These are phyloP conservation scores for Mortierella sp. DNA, from an alignment of 371 early-diverging fungal species.

Conservation along the genomic window DNA sequence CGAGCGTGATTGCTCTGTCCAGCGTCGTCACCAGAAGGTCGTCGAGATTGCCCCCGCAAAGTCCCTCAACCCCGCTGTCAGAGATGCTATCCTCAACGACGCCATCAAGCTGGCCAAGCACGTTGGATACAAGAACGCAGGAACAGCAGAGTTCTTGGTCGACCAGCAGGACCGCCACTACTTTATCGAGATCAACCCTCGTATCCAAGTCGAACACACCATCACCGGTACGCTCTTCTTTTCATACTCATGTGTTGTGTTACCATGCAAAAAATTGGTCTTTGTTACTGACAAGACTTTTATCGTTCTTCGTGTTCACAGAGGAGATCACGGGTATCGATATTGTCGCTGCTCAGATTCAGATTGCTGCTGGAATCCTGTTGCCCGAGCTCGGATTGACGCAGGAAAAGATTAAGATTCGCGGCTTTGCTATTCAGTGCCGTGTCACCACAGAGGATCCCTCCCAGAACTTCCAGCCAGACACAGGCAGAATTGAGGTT, in stretches of 20 bases:
- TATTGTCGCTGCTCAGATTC: constrained; percentile 92
- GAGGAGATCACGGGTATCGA: constrained; percentile 97
- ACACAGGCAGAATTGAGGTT: constrained; percentile 94
- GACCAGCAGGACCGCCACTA: constrained; percentile 90
- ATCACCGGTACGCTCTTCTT: constrained; percentile 68
- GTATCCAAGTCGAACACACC: constrained; percentile 94
- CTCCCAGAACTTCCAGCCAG: constrained; percentile 91
- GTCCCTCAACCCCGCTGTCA: constrained; percentile 60
- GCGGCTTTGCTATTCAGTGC: constrained; percentile 94
- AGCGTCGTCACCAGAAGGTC: constrained; percentile 98
- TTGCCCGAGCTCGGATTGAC: constrained; percentile 84
- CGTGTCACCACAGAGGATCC: constrained; percentile 97
- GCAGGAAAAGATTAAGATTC: constrained; percentile 84
- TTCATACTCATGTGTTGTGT: background rate
- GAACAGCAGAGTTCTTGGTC: constrained; percentile 98
- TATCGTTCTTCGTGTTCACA: constrained; percentile 32
- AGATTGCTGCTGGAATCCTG: constrained; percentile 90
- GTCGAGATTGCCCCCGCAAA: constrained; percentile 94
- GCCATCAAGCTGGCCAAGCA: constrained; percentile 92
- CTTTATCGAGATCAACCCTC: constrained; percentile 98
- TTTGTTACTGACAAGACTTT: background rate
- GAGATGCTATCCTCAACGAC: constrained; percentile 87
- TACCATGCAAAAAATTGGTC: background rate
- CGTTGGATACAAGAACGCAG: constrained; percentile 95
- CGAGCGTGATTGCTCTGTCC: constrained; percentile 98